phyloP scores from a whole-genome alignment of 139 green algal species.

The Spirogloea muscicola region DNA sequence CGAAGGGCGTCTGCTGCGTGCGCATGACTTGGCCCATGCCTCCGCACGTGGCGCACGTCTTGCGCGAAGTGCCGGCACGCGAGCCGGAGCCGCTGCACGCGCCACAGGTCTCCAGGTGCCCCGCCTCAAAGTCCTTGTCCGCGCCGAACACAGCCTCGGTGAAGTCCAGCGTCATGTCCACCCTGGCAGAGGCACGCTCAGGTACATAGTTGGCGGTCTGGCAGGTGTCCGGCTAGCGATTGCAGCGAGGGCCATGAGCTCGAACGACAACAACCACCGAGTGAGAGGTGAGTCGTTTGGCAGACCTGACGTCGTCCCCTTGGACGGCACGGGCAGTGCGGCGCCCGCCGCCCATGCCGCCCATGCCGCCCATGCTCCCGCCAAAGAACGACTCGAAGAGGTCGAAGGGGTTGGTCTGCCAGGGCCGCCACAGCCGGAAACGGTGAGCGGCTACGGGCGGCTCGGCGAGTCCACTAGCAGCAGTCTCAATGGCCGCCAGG shows the following conservation, averaged over 20 bases:
- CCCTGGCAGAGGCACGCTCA: constrained; percentile 16
- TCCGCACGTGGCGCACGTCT: constrained; percentile 76
- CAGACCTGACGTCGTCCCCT: no score
- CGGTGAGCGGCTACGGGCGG: no score
- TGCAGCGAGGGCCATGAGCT: no score
- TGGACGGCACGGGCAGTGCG: no score
- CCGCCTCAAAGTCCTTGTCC: constrained; percentile 81
- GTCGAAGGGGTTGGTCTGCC: constrained; percentile 87
- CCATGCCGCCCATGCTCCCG: constrained; percentile 6
- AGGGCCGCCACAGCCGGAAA: no score
- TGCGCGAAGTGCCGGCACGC: constrained; percentile 77
- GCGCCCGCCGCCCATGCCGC: no score
- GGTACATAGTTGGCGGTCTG: no score
- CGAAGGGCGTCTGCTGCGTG: constrained; percentile 85
- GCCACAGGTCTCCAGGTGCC: constrained; percentile 68
- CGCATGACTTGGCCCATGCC: constrained; percentile 82
- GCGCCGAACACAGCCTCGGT: constrained; percentile 50
- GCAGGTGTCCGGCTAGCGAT: no score
- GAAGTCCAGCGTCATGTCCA: constrained; percentile 42
- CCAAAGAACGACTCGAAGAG: constrained; percentile 97
- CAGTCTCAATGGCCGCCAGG: no score
- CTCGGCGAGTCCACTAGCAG: no score
- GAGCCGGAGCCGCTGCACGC: constrained; percentile 60
- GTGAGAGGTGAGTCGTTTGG: no score
- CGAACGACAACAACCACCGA: no score